Percentiles rank a stretch among this genome's conserved stretches.
These are phyloP conservation scores for Pleodorina starrii DNA, from an alignment of 139 green algal species.

Conservation along the genomic window DNA sequence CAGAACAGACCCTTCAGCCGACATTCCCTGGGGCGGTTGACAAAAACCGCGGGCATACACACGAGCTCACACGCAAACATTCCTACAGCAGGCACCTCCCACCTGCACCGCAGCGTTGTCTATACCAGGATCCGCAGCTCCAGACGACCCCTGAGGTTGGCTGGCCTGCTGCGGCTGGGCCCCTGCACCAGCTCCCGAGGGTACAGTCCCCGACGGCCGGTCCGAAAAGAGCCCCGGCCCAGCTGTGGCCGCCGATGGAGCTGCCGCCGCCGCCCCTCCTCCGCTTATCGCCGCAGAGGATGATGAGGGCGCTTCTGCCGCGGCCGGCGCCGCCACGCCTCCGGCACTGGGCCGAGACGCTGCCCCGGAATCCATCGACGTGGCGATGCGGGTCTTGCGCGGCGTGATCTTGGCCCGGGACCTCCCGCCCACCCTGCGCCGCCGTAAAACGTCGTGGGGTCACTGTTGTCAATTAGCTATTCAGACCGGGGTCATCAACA, in stretches of 20 bases:
- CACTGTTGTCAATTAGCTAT: too few species aligned
- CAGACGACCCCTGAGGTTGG: neutral
- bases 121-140: neutral
- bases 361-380: neutral
- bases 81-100: too few species aligned
- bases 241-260: neutral
- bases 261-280: neutral
- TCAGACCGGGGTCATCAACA: too few species aligned
- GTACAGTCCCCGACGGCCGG: neutral
- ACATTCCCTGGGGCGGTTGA: too few species aligned
- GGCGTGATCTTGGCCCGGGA: slow-evolving; percentile 24
- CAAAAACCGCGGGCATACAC: too few species aligned
- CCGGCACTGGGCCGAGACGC: neutral
- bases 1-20: too few species aligned
- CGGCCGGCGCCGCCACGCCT: neutral
- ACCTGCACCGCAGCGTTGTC: too few species aligned
- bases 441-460: too few species aligned
- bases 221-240: neutral
- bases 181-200: neutral
- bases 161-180: neutral
- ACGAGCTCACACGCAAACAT: too few species aligned
- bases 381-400: neutral
- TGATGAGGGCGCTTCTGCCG: neutral
- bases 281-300: neutral
- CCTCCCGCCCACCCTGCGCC: neutral